Percentiles rank a stretch among this genome's conserved stretches.
These are phyloP conservation scores for Trichosporon asahii DNA, from an alignment of 1,284 basidiomycete species.

Conservation along the genomic window DNA sequence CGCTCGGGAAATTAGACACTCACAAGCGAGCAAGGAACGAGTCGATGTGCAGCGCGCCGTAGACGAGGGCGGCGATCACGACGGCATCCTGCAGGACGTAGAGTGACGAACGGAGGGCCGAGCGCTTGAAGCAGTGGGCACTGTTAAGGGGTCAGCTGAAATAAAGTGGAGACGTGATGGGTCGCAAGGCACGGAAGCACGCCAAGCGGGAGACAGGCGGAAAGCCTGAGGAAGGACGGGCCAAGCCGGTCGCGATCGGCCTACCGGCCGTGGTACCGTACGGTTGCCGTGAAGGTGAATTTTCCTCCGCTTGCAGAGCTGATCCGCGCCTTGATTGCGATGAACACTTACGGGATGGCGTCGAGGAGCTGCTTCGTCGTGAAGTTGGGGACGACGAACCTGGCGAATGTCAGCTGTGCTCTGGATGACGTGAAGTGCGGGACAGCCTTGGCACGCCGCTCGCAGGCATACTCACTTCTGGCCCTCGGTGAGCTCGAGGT, in stretches of 20 bases:
- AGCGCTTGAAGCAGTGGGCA: conserved; percentile 88
- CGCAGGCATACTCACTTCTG: conserved; percentile 39
- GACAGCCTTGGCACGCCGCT: not conserved
- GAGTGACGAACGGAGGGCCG: conserved; percentile 72
- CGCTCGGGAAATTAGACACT: conserved; percentile 16
- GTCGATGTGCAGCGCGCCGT: conserved; percentile 67
- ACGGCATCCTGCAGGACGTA: conserved; percentile 78
- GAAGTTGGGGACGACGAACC: conserved; percentile 51
- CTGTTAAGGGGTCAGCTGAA: conserved; percentile 52
- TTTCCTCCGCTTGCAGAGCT: not conserved
- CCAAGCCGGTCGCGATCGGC: not conserved
- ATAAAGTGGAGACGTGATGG: conserved; percentile 38
- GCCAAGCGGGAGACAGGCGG: not conserved
- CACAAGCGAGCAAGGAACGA: conserved; percentile 47
- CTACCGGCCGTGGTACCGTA: not conserved
- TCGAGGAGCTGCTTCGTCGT: conserved; percentile 62
- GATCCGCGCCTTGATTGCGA: not conserved
- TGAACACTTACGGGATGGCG: conserved; percentile 69
- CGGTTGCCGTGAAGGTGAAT: not conserved
- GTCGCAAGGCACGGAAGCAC: not conserved
- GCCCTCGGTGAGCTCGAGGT: conserved; percentile 46
- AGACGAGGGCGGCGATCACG: conserved; percentile 68
- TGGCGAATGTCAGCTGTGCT: conserved; percentile 18
- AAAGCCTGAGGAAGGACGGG: not conserved
- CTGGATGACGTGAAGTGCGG: not conserved